phyloP scores from a whole-genome alignment of 2,329 filamentous ascomycete genomes.

The Cercospora sp. region DNA sequence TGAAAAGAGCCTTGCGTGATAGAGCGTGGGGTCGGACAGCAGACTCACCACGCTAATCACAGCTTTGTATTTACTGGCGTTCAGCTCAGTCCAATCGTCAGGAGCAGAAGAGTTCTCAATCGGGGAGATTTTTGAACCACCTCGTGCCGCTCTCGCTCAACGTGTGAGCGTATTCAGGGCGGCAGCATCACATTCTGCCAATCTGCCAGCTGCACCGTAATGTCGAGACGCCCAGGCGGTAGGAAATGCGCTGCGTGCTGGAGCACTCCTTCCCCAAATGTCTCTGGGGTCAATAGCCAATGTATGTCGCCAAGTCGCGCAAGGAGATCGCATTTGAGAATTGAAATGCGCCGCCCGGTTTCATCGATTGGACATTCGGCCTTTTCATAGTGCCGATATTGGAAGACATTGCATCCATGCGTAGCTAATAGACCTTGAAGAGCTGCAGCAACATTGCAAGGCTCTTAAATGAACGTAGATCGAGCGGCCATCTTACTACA shows the following conservation, averaged over 20 bases:
- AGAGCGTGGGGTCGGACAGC: not conserved
- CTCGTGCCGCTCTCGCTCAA: not conserved
- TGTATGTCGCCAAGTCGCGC: not conserved
- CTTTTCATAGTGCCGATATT: not conserved
- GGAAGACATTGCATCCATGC: not conserved
- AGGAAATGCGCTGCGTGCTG: not conserved
- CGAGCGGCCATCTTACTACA: not conserved
- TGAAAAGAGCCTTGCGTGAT: not conserved
- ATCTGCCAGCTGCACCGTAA: not conserved
- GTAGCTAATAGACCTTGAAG: not conserved
- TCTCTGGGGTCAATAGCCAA: not conserved
- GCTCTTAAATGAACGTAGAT: not conserved
- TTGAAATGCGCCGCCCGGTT: not conserved
- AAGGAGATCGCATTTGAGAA: not conserved
- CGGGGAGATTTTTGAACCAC: not conserved
- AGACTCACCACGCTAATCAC: not conserved
- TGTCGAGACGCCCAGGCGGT: not conserved
- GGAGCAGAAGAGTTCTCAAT: not conserved
- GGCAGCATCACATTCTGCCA: not conserved
- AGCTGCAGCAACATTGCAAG: not conserved
- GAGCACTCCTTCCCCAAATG: not conserved
- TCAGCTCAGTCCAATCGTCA: not conserved
- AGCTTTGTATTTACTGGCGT: not conserved
- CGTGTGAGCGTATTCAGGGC: not conserved
- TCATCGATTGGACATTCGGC: not conserved